These are phyloP conservation scores for Termitomyces sp. DNA, from an alignment of 768 basidiomycete species.

Conservation along the genomic window DNA sequence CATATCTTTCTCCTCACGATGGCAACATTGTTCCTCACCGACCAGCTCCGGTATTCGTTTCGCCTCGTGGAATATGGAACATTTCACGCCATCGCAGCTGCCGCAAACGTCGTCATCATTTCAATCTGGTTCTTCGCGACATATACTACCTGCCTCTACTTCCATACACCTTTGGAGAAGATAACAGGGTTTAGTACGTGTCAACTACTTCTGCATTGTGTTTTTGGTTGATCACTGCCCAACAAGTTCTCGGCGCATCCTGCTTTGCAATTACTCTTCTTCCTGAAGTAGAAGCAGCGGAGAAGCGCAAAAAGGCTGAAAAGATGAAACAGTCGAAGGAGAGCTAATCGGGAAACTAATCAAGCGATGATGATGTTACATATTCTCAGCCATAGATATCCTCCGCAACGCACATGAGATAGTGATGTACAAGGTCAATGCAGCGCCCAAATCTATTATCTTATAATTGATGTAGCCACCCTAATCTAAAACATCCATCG, in stretches of 20 bases:
- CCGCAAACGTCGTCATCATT: constrained; percentile 41
- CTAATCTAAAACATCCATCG: constrained; percentile 20
- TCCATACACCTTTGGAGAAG: constrained; percentile 88
- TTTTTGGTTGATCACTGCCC: neutral
- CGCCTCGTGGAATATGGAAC: constrained; percentile 31
- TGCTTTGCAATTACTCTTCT: constrained; percentile 15
- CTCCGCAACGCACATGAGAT: neutral
- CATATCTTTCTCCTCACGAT: constrained; percentile 89
- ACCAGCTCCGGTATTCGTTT: constrained; percentile 63
- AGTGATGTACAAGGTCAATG: constrained; percentile 1
- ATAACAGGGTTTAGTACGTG: constrained; percentile 75
- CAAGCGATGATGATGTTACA: neutral
- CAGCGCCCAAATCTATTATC: constrained; percentile 2
- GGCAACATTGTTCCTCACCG: constrained; percentile 68
- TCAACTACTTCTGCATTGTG: neutral
- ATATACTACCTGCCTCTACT: constrained; percentile 82
- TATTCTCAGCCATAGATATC: neutral
- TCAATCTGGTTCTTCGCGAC: constrained; percentile 68
- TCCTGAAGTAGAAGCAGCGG: constrained; percentile 4
- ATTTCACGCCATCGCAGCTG: constrained; percentile 44
- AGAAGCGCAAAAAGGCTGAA: constrained; percentile 2
- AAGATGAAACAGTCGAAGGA: neutral
- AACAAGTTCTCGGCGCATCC: constrained; percentile 15
- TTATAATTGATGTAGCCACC: neutral
- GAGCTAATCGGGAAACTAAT: neutral